Evolutionary conservation across 2,329 filamentous ascomycete genomes (phyloP).

Genomic region (Claviceps capensis): DNA sequence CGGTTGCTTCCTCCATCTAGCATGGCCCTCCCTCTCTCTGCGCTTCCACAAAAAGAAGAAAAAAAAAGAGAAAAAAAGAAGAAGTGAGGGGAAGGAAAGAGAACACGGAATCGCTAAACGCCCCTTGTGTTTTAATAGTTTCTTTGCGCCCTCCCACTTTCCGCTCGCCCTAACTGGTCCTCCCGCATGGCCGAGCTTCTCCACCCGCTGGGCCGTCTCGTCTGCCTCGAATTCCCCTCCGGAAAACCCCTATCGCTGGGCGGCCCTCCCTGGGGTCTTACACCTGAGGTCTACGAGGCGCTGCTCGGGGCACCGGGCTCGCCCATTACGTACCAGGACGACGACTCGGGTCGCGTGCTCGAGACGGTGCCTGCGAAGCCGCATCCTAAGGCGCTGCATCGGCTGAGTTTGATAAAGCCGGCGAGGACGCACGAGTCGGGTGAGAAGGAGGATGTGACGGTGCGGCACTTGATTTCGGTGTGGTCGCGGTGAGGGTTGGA

Average conservation of each 20-base stretch:
- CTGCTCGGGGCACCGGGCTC: slow-evolving; percentile 59
- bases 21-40: no score
- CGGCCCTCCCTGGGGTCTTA: slow-evolving; percentile 62
- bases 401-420: slow-evolving; percentile 37
- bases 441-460: slow-evolving; percentile 28
- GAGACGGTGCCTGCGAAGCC: slow-evolving; percentile 23
- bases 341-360: slow-evolving; percentile 28
- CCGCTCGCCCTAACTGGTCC: slow-evolving; percentile 39
- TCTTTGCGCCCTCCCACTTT: slow-evolving; percentile 45
- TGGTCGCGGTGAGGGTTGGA: slow-evolving; percentile 25
- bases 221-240: slow-evolving; percentile 67
- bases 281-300: slow-evolving; percentile 55
- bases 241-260: slow-evolving; percentile 49
- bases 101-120: not conserved
- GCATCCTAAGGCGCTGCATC: slow-evolving; percentile 23
- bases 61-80: not conserved
- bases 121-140: slow-evolving; percentile 29
- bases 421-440: slow-evolving; percentile 34
- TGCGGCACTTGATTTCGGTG: slow-evolving; percentile 40
- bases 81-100: not conserved
- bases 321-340: slow-evolving; percentile 43
- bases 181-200: slow-evolving; percentile 37
- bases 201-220: slow-evolving; percentile 32
- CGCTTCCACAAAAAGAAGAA: no score
- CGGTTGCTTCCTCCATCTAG: no score